phyloP scores from a whole-genome alignment of 2,329 filamentous ascomycete species.

The Venturia nashicola region DNA sequence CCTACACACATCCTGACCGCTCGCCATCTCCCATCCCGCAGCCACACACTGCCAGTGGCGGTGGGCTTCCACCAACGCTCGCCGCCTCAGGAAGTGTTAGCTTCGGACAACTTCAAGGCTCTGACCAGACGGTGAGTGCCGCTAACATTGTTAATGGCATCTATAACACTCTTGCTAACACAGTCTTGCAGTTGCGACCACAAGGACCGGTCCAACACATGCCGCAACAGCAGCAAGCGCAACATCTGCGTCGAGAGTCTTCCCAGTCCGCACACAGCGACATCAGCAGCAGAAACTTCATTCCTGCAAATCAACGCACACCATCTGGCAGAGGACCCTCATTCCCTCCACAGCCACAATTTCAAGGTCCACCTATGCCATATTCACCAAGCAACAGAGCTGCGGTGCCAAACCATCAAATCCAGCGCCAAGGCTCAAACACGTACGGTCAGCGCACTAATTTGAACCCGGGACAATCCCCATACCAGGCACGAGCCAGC shows the following conservation, averaged over 20 bases:
- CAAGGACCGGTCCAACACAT: conserved; percentile 13
- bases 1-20: conserved; percentile 55
- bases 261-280: conserved; percentile 72
- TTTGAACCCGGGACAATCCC: conserved; percentile 24
- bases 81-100: conserved; percentile 57
- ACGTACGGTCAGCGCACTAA: conserved; percentile 8
- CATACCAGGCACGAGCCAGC: conserved; percentile 43
- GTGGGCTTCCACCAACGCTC: conserved; percentile 64
- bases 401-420: conserved; percentile 33
- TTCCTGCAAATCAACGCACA: conserved; percentile 33
- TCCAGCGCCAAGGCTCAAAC: conserved; percentile 41
- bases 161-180: neutral
- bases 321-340: conserved; percentile 41
- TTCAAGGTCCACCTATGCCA: conserved; percentile 20
- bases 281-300: conserved; percentile 37
- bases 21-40: conserved; percentile 92
- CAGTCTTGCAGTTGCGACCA: neutral
- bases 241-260: conserved; percentile 76
- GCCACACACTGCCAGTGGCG: conserved; percentile 70
- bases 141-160: neutral
- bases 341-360: conserved; percentile 23
- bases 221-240: conserved; percentile 40
- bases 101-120: conserved; percentile 69
- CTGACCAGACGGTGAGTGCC: conserved; percentile 56
- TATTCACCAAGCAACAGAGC: conserved; percentile 12